Base-by-base conservation (phyloP, 2,329 filamentous ascomycete genomes). In the Rosellinia necatrix region DNA sequence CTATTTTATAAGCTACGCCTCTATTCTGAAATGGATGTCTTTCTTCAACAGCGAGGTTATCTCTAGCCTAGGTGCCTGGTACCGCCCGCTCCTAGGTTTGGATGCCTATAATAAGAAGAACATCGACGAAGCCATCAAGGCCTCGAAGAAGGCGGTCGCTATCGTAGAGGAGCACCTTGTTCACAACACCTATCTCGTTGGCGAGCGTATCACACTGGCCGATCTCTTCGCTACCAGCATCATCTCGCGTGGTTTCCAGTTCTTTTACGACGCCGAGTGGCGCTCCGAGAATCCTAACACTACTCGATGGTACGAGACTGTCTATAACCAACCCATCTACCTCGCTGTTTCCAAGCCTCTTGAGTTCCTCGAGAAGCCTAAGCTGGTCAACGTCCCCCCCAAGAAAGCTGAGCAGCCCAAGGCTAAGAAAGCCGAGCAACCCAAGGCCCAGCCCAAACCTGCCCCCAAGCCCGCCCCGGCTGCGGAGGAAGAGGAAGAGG, bases 1-100 rank as follows among this genome's bases (percentile, higher is more conserved):
- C 41, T 41, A 41, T 38, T 21, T 2, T 24, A 15, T 7, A 62
- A 86, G 83, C 76, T 93, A 97, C 78, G 94, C 94, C 70, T 92
- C 92, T 68, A 99, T 99, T 78, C 84, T 99, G 75, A 91, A 90
- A 79, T 99, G 94, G 94, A 87, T 97, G 88, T 97, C 93, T 66
- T 97, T 88, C 80, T 90, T 89, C 85, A 99, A 97, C 87, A 75
- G 79, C 59, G 93, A 99, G 82, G 75, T 97, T 71, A 82, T 96
- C 66, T 75, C 84, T 64, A 75, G 78, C 64, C 78, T 97, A 66
- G 87, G 82, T 78, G 81, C 76, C 74, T 97, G 91, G 91, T 94
- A 90, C 86, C 84, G 84, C 67, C 94, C 94, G 67, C 87, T 97
- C 67, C 75, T 91, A 68, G 94, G 94, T 74, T 79, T 81, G 70